phyloP scores from a whole-genome alignment of 805 yeast genomes.

The Ogataea nitratoaversa region DNA sequence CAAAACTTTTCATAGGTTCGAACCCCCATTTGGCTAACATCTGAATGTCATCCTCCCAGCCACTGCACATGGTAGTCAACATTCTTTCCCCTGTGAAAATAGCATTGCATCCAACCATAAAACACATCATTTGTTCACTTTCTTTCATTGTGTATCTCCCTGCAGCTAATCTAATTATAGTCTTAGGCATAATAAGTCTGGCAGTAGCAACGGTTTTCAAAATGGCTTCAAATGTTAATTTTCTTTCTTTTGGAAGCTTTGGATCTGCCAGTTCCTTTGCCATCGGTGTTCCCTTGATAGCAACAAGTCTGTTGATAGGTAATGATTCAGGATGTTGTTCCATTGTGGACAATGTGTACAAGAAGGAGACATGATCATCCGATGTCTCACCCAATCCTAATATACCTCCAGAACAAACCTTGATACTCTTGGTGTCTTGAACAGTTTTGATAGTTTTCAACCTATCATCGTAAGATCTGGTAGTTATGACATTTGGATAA shows the following conservation, averaged over 20 bases:
- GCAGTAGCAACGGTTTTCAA: conserved; percentile 74
- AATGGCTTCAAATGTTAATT: conserved; percentile 55
- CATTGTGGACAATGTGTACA: conserved; percentile 64
- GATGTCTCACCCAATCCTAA: conserved; percentile 73
- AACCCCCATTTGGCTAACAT: conserved; percentile 69
- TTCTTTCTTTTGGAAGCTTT: conserved; percentile 30
- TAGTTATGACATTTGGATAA: conserved; percentile 66
- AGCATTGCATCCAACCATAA: conserved; percentile 76
- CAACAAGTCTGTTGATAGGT: conserved; percentile 76
- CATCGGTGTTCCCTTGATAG: conserved; percentile 76
- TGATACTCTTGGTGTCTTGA: conserved; percentile 51
- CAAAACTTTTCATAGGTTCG: conserved; percentile 5
- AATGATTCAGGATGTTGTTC: conserved; percentile 73
- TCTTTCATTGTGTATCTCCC: conserved; percentile 81
- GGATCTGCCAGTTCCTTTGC: conserved; percentile 42
- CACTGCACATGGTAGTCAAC: conserved; percentile 79
- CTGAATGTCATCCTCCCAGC: conserved; percentile 76
- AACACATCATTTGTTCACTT: conserved; percentile 68
- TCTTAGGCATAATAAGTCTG: conserved; percentile 65
- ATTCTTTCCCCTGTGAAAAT: conserved; percentile 77
- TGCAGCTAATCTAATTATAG: conserved; percentile 73
- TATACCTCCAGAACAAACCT: conserved; percentile 77
- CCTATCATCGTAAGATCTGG: conserved; percentile 70
- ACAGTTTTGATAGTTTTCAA: conserved; percentile 62
- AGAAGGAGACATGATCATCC: conserved; percentile 65